Evolutionary conservation across 345 rosid species (phyloP).

Genomic region (Jatropha curcas): DNA sequence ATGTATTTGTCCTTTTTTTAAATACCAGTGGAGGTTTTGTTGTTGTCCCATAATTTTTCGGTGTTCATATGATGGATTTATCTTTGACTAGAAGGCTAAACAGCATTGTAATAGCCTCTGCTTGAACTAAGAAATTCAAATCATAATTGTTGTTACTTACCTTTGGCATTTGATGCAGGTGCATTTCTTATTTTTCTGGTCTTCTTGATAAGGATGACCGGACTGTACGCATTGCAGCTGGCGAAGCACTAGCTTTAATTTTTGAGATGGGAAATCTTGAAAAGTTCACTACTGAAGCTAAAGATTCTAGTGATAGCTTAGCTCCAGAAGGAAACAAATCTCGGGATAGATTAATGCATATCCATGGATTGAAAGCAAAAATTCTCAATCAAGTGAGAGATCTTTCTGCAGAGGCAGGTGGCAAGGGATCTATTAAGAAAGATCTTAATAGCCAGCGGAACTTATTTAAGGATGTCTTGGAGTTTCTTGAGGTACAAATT

Average conservation of each 20-base stretch:
- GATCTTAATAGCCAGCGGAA: slow-evolving; percentile 84
- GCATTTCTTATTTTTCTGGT: slow-evolving; percentile 64
- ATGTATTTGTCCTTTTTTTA: neutral
- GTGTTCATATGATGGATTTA: neutral
- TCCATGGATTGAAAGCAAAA: slow-evolving; percentile 71
- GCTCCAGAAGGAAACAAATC: slow-evolving; percentile 49
- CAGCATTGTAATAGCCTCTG: too few relatives aligned
- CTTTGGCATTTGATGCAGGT: slow-evolving; percentile 48
- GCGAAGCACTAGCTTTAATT: slow-evolving; percentile 83
- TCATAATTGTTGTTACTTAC: neutral
- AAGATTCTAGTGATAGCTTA: slow-evolving; percentile 40
- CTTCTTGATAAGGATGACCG: slow-evolving; percentile 88
- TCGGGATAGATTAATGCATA: slow-evolving; percentile 44
- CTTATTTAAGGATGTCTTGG: slow-evolving; percentile 76
- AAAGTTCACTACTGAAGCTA: slow-evolving; percentile 55
- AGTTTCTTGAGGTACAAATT: slow-evolving; percentile 66
- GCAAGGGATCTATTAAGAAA: slow-evolving; percentile 91
- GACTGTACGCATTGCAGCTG: slow-evolving; percentile 86
- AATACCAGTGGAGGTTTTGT: neutral
- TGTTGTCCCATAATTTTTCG: neutral
- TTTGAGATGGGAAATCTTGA: slow-evolving; percentile 73
- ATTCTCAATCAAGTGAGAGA: slow-evolving; percentile 63
- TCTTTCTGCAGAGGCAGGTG: slow-evolving; percentile 89
- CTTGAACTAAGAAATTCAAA: neutral
- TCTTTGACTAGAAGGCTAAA: neutral